These are phyloP conservation scores for Boletus smithii DNA, from an alignment of 1,284 basidiomycete species.

Conservation along the genomic window DNA sequence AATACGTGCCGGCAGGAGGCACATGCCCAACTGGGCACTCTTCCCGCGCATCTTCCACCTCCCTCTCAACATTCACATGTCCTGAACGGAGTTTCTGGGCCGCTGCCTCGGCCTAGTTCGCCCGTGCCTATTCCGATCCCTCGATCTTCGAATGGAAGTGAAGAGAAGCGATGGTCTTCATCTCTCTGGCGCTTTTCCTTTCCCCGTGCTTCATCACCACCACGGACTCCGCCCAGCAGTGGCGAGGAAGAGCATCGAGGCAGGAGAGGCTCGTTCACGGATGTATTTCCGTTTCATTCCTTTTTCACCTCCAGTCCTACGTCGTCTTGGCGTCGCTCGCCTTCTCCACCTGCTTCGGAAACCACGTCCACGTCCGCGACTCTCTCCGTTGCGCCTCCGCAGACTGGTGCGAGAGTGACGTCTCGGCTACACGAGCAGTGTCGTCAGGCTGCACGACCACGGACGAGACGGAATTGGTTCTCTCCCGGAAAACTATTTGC, in stretches of 20 bases:
- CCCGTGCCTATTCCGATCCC: constrained; percentile 36
- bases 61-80: constrained; percentile 11
- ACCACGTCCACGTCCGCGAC: constrained; percentile 10
- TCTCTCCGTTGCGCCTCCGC: constrained; percentile 9
- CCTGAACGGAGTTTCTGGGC: constrained; percentile 14
- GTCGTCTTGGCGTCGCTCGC: constrained; percentile 33
- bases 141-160: constrained; percentile 33
- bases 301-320: constrained; percentile 34
- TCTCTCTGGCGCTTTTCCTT: constrained; percentile 44
- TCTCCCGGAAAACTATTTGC: constrained; percentile 53
- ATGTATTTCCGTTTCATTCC: constrained; percentile 46
- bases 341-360: constrained; percentile 32
- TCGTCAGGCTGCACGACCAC: constrained; percentile 42
- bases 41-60: constrained; percentile 13
- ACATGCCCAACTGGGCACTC: constrained; percentile 8
- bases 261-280: constrained; percentile 34
- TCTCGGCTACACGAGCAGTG: constrained; percentile 30
- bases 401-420: constrained; percentile 5
- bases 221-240: constrained; percentile 24
- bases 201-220: constrained; percentile 36
- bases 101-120: constrained; percentile 28
- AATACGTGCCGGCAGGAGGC: constrained; percentile 30
- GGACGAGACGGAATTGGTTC: constrained; percentile 56
- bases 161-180: constrained; percentile 38
- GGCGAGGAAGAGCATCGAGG: constrained; percentile 29